phyloP scores from a whole-genome alignment of 2,329 filamentous ascomycete genomes.

The Ophiostoma australiae region DNA sequence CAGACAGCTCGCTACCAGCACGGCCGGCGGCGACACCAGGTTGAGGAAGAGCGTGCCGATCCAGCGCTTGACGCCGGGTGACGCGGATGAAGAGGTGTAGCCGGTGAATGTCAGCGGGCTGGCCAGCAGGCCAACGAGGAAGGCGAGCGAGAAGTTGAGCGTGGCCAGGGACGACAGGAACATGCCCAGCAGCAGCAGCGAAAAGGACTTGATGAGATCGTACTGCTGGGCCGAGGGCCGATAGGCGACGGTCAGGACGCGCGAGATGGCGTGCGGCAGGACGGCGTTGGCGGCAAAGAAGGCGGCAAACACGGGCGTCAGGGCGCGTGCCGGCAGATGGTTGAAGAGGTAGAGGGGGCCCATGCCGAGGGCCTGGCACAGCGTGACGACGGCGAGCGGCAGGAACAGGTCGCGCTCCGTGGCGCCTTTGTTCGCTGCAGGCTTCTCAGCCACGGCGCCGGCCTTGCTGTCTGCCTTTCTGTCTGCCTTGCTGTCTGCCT shows the following conservation, averaged over 20 bases:
- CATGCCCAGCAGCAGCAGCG: constrained; percentile 85
- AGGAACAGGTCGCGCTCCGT: constrained; percentile 64
- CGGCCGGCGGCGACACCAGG: constrained; percentile 56
- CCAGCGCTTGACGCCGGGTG: constrained; percentile 37
- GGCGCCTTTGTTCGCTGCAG: constrained; percentile 27
- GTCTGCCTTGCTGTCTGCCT: constrained; percentile 29
- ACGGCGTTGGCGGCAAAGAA: constrained; percentile 53
- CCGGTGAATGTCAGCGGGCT: constrained; percentile 70
- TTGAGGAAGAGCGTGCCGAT: constrained; percentile 51
- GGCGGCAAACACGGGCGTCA: constrained; percentile 53
- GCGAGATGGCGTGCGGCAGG: constrained; percentile 55
- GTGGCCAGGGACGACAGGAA: constrained; percentile 89
- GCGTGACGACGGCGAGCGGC: constrained; percentile 67
- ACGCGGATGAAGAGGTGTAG: constrained; percentile 39
- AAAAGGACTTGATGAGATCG: constrained; percentile 80
- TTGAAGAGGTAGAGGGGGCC: constrained; percentile 86
- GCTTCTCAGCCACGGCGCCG: background rate
- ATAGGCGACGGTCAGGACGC: constrained; percentile 48
- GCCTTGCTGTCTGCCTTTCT: constrained; percentile 26
- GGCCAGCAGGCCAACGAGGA: constrained; percentile 75
- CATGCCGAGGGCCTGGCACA: constrained; percentile 69
- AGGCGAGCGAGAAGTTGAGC: constrained; percentile 87
- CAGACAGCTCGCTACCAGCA: constrained; percentile 46
- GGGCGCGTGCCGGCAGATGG: constrained; percentile 60
- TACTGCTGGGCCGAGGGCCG: constrained; percentile 63